Base-by-base conservation (phyloP, 192 early-diverging fungal genomes). In the Podila epicladia region DNA sequence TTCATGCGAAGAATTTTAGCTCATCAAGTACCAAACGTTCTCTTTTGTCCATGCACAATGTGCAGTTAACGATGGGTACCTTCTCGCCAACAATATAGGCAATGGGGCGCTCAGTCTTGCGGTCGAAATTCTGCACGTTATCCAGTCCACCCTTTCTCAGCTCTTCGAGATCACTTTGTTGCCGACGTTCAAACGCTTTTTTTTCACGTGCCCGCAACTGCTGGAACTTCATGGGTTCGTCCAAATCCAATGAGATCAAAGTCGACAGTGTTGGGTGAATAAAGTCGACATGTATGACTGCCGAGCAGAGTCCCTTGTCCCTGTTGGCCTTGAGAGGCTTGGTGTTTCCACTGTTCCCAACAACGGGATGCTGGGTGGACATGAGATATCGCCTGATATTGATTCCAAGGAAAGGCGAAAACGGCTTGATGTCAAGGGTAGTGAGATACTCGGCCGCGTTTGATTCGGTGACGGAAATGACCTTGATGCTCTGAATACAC, bases 261-360 rank as follows among this genome's bases (percentile, higher is more conserved):
- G n/a, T 62, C 3, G 48, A 51, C 1, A 19, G 29, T 19, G 60
- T 31, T 0, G 84, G 83, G 32, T 90, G 87, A 9, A 72, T 60
- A 69, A 93, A 84, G 7, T 83, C 69, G 0, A 91, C 58, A 2
- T 67, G 50, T 9, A 82, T 62, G 24, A 92, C 65, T 0, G 89
- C 82, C 29, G 87, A 70, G 37, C 84, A 80, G 0, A 88, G 71
- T 26, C 92, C 92, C 58, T 93, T 93, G 75, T 88, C 86, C 13
- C 83, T 69, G 64, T 89, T 88, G 37, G 87, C 83, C 33, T 84
- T 77, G 28, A 93, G 75, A 4, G 84, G 85, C 29, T 82, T 75
- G 2, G 91, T 82, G 60, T 89, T 84, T 26, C 50, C 84, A 37
- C 89, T 90, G 35, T 84, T 74, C 12, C 92, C 92, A 8, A 89